Base-by-base conservation (phyloP, 2,329 filamentous ascomycete species). In the Chaetomiaceae sp. region DNA sequence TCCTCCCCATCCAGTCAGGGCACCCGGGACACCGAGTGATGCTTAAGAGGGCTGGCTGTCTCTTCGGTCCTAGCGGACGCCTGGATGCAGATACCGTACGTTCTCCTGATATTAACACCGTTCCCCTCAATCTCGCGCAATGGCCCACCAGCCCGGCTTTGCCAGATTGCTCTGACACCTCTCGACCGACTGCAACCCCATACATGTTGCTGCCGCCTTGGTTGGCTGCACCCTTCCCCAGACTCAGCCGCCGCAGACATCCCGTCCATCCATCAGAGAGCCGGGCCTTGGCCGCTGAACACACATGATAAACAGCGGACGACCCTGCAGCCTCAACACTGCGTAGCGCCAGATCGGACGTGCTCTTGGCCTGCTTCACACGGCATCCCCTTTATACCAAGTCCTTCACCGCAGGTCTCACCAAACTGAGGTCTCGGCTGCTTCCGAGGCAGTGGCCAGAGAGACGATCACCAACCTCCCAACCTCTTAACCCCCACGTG, bases 81-180 rank as follows among this genome's bases (percentile, higher is more conserved):
- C 48, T 51, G 47, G 44, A 58, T 47, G 56, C 53, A 53, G 52
- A 59, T 57, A 59, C n/a, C n/a, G n/a, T n/a, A n/a, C 53, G 50
- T 34, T 47, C 50, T 55, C 38, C 57, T 53, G 55, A 63, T 64
- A 64, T 61, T 59, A 57, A 59, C 54, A 39, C 40, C 34, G 42
- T 50, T 47, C 56, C 44, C 42, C 49, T 61, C 58, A 63, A 60
- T 63, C 58, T 61, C 61, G 43, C 56, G 58, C 57, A 56, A 56
- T 62, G 60, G 57, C 58, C 61, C 60, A 62, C 60, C 55, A 60
- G 52, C 63, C 61, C 57, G 62, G 63, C 61, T 66, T 60, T 66
- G 50, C 63, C 61, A 65, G 59, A 63, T 63, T 65, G 56, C 56
- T 54, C 40, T 62, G 56, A 63, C 59, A 63, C 60, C 55, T 63